A percentile compares a stretch with the other conserved stretches of the same genome.
Conservation (phyloP, 352 stramenopile genomes). For the Pilasporangium apinafurcum region DNA sequence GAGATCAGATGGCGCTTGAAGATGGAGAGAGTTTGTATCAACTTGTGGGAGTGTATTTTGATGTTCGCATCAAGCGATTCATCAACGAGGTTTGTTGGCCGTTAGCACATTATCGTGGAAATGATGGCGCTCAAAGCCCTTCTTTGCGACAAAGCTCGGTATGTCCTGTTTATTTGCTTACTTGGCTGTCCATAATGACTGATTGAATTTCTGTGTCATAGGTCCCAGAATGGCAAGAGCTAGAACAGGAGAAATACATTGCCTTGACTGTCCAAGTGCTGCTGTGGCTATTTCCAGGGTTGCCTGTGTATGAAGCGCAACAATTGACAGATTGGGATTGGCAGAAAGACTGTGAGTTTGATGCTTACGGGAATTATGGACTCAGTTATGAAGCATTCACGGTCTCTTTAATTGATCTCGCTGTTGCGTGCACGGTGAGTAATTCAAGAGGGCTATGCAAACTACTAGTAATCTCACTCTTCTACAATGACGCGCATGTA, state of each 20-base stretch:
- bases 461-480: not conserved
- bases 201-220: not conserved
- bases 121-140: not conserved
- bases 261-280: constrained; percentile 33
- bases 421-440: constrained; percentile 33
- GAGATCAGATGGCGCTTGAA: too few species aligned
- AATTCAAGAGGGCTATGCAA: not conserved
- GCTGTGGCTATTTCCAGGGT: constrained; percentile 43
- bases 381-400: constrained; percentile 43
- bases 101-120: constrained; percentile 29
- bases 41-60: constrained; percentile 30
- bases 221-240: constrained; percentile 26
- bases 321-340: constrained; percentile 32
- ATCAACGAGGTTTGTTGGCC: constrained; percentile 42
- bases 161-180: not conserved
- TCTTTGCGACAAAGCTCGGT: not conserved
- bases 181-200: not conserved
- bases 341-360: constrained; percentile 43
- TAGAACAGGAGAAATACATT: constrained; percentile 39
- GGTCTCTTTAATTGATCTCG: constrained; percentile 40
- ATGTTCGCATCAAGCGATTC: constrained; percentile 23
- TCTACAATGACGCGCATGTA: not conserved
- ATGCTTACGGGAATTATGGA: constrained; percentile 22
- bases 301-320: constrained; percentile 34
- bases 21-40: too few species aligned